Base-by-base conservation (phyloP, 2,329 filamentous ascomycete species). In the Bipolaris cookei region DNA sequence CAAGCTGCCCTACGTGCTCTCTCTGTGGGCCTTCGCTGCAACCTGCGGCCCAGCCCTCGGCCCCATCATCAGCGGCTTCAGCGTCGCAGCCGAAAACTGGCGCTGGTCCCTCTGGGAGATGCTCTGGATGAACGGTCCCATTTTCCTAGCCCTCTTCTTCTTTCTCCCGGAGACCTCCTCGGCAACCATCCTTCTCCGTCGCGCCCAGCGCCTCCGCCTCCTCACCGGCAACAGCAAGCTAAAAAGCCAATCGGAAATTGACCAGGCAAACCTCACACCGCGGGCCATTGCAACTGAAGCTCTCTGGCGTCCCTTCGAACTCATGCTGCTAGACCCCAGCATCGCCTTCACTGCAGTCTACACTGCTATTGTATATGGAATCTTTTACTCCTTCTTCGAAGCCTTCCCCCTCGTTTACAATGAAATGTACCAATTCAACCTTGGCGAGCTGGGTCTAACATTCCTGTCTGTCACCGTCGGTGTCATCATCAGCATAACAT, bases 151-250 rank as follows among this genome's bases (percentile, higher is more conserved):
- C 54, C 91, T 95, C 74, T 90, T 89, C 51, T 92, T 96, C 78
- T 93, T 91, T 34, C 88, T 96, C 1, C 91, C 91, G 1, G 92
- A 96, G 76, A 97, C 92, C 0, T 96, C 94, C 70, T 88, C 91
- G 0, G 90, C 92, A 0, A 90, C 87, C 0, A 88, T 97, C 58
- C 85, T 97, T 10, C 84, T 86, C 49, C 80, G 80, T 23, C 84
- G 91, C 14, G 92, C 92, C 2, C 81, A 83, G 67, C 90, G 90
- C 72, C 80, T 95, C 51, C 85, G 92, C 49, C 84, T 86, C 70
- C 75, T 86, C 28, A 89, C 90, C 1, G 86, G 88, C 28, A 83
- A 90, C 62, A 52, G 76, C 0, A 82, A 83, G 57, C 88, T 90
- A 65, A 89, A 90, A 34, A 91, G 91, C 0, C 90, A 95, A 73